These are phyloP conservation scores for Fusarium udum DNA, from an alignment of 2,329 filamentous ascomycete species.

Conservation along the genomic window DNA sequence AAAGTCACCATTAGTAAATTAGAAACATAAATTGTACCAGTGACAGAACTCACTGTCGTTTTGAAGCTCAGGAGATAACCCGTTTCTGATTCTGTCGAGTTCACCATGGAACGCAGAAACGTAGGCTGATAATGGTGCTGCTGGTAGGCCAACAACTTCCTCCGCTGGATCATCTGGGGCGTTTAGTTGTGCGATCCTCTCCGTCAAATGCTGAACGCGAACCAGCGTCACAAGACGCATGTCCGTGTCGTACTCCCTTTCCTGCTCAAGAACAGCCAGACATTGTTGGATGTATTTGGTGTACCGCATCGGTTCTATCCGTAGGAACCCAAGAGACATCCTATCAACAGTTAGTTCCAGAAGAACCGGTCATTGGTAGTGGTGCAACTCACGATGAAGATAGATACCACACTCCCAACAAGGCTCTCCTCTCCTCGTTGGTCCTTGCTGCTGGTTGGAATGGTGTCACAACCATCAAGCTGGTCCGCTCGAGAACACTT, in stretches of 20 bases:
- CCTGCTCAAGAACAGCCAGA: conserved; percentile 55
- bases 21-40: fast-evolving
- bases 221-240: conserved; percentile 57
- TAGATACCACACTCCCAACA: conserved; percentile 65
- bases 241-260: conserved; percentile 59
- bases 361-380: fast-evolving
- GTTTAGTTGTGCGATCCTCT: conserved; percentile 58
- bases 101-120: conserved; percentile 58
- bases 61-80: conserved; percentile 48
- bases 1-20: neutral
- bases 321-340: conserved; percentile 53
- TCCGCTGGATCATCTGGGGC: conserved; percentile 48
- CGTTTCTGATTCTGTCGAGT: conserved; percentile 52
- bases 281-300: conserved; percentile 63
- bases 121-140: conserved; percentile 56
- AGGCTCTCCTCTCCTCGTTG: conserved; percentile 61
- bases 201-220: conserved; percentile 59
- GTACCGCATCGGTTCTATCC: conserved; percentile 60
- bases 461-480: conserved; percentile 54
- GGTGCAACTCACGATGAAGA: conserved; percentile 57
- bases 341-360: conserved; percentile 41
- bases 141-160: conserved; percentile 47
- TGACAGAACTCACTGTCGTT: conserved; percentile 49
- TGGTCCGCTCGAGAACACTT: conserved; percentile 53
- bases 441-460: conserved; percentile 52